phyloP scores from a whole-genome alignment of 164 flowering plant species.

The Cinnamomum chago region DNA sequence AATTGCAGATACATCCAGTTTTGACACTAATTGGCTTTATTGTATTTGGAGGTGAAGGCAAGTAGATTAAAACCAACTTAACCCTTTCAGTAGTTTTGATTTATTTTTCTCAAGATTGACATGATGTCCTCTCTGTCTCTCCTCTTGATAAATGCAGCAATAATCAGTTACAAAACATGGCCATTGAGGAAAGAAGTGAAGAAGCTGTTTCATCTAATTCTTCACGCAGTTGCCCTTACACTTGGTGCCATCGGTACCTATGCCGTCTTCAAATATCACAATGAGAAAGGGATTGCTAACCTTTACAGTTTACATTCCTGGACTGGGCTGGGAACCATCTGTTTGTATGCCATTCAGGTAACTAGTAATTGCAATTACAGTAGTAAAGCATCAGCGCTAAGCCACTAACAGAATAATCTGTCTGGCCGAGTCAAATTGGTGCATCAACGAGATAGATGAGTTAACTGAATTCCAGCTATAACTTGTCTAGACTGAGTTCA shows the following conservation, averaged over 20 bases:
- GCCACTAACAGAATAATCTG: too few species aligned
- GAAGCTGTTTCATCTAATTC: conserved; percentile 72
- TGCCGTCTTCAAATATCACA: conserved; percentile 79
- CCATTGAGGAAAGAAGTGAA: conserved; percentile 61
- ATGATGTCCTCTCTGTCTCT: neutral
- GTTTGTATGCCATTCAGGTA: conserved; percentile 88
- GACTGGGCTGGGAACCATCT: conserved; percentile 75
- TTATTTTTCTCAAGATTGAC: neutral
- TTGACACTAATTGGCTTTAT: conserved; percentile 86
- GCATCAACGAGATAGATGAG: too few species aligned
- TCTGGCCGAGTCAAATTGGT: too few species aligned
- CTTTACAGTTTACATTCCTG: conserved; percentile 95
- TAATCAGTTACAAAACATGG: conserved; percentile 72
- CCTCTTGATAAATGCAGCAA: conserved; percentile 47
- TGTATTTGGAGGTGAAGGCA: conserved; percentile 95
- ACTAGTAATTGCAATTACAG: neutral
- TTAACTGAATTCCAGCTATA: too few species aligned
- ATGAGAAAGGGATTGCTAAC: conserved; percentile 76
- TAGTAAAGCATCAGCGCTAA: too few species aligned
- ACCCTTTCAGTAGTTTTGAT: neutral
- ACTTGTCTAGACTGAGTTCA: too few species aligned
- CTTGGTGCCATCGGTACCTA: conserved; percentile 79
- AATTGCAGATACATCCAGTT: conserved; percentile 82
- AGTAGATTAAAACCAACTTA: conserved; percentile 1
- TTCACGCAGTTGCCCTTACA: conserved; percentile 66